Conservation (phyloP, 331 rosid species). For the Acacia concinna region DNA sequence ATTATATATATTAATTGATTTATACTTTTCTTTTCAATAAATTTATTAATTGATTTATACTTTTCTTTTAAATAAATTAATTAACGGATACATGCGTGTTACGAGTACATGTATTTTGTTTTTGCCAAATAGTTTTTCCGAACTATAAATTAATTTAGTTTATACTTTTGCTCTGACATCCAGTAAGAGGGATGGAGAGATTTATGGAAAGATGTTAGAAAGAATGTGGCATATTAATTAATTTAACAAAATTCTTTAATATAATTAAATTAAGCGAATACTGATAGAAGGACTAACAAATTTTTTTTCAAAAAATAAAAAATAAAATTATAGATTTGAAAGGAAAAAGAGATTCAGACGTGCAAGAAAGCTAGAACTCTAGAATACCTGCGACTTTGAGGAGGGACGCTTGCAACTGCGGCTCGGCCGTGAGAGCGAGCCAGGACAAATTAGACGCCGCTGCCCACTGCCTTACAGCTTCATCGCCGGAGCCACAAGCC, state of each 20-base stretch:
- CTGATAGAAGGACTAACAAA: too few species aligned
- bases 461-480: constrained; percentile 57
- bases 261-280: too few species aligned
- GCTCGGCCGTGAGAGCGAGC: constrained; percentile 63
- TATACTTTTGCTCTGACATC: neutral
- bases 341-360: too few species aligned
- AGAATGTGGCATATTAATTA: too few species aligned
- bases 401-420: constrained; percentile 61
- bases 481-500: constrained; percentile 50
- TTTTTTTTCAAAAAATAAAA: too few species aligned
- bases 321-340: neutral
- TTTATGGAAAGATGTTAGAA: too few species aligned
- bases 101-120: neutral
- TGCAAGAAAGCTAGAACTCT: neutral
- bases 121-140: neutral
- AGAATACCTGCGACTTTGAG: constrained; percentile 61
- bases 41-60: too few species aligned
- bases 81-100: neutral
- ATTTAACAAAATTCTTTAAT: too few species aligned
- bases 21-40: too few species aligned
- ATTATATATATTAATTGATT: too few species aligned
- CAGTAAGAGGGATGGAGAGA: too few species aligned
- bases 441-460: constrained; percentile 54
- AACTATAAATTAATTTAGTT: neutral
- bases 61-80: too few species aligned